Evolutionary conservation across 2,329 filamentous ascomycete genomes (phyloP).

Genomic region (Zopfia rhizophila): DNA sequence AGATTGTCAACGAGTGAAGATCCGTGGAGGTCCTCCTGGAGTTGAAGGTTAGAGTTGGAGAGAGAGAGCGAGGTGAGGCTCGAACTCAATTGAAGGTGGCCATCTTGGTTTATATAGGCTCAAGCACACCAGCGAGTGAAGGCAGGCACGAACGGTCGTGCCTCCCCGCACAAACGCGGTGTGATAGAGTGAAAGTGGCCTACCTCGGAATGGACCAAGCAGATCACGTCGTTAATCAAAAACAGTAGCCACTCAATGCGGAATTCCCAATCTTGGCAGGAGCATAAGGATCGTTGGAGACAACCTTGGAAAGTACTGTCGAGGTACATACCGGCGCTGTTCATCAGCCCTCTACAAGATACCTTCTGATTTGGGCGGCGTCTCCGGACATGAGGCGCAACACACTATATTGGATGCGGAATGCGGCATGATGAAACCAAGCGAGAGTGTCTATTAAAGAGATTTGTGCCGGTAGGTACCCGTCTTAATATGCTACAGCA

Average conservation of each 20-base stretch:
- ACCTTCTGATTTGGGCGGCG: slow-evolving; percentile 41
- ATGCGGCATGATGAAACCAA: slow-evolving; percentile 15
- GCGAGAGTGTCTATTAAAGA: slow-evolving; percentile 2
- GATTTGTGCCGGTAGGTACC: slow-evolving; percentile 9
- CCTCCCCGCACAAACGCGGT: not conserved
- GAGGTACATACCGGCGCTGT: not conserved
- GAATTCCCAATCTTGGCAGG: slow-evolving; percentile 43
- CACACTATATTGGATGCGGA: slow-evolving; percentile 19
- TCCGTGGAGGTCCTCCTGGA: too few relatives aligned
- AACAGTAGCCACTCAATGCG: slow-evolving; percentile 31
- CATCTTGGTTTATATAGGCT: not conserved
- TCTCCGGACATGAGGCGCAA: slow-evolving; percentile 23
- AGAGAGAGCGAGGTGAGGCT: slow-evolving; percentile 17
- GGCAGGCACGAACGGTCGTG: not conserved
- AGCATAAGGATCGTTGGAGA: slow-evolving; percentile 25
- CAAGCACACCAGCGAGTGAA: too few relatives aligned
- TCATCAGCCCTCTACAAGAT: slow-evolving; percentile 5
- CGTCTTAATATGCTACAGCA: slow-evolving; percentile 7
- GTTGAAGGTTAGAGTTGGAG: slow-evolving; percentile 4
- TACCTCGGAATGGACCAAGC: not conserved
- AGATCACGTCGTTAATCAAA: slow-evolving; percentile 39
- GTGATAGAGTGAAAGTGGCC: slow-evolving; percentile 15
- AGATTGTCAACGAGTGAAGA: slow-evolving; percentile 20
- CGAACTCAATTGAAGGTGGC: not conserved
- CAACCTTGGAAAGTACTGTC: too few relatives aligned